A percentile compares a stretch with the other conserved stretches of the same genome.
These are phyloP conservation scores for Tilletia horrida DNA, from an alignment of 1,284 basidiomycete genomes.

Conservation along the genomic window DNA sequence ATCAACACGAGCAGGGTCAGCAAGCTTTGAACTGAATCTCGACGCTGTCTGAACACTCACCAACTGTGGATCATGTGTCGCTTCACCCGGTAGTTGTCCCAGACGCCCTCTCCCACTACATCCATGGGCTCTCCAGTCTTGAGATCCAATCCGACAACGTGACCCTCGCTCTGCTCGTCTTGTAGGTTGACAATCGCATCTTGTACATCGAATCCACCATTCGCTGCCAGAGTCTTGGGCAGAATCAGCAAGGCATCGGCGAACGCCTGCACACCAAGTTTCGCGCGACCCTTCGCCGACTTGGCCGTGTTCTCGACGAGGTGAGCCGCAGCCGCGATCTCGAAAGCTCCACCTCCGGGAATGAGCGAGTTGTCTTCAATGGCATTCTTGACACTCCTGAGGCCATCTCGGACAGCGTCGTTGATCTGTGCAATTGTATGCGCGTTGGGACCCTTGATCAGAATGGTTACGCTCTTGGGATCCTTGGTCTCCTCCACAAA, in stretches of 20 bases:
- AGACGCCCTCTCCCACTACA: slow-evolving; percentile 88
- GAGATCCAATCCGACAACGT: slow-evolving; percentile 84
- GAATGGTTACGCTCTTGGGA: slow-evolving; percentile 92
- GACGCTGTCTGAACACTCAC: too few relatives aligned
- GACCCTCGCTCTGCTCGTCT: slow-evolving; percentile 88
- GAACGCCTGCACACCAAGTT: slow-evolving; percentile 96
- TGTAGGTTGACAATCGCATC: slow-evolving; percentile 88
- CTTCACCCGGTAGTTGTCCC: slow-evolving; percentile 99
- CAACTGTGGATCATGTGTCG: slow-evolving; percentile 83
- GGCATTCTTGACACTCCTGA: slow-evolving; percentile 94
- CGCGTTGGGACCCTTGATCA: slow-evolving; percentile 79
- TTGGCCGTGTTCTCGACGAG: slow-evolving; percentile 72
- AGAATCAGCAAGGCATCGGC: slow-evolving; percentile 91
- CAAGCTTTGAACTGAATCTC: slow-evolving; percentile 20
- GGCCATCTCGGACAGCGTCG: slow-evolving; percentile 92
- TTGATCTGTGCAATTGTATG: slow-evolving; percentile 96
- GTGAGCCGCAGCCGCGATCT: slow-evolving; percentile 85
- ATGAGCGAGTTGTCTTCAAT: slow-evolving; percentile 84
- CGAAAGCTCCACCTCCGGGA: slow-evolving; percentile 95
- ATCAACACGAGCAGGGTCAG: slow-evolving; percentile 9
- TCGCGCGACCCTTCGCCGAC: slow-evolving; percentile 86
- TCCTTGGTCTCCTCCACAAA: slow-evolving; percentile 95
- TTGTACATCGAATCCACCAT: slow-evolving; percentile 96
- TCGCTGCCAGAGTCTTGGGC: slow-evolving; percentile 92
- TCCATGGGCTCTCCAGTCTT: slow-evolving; percentile 94